Percentiles rank a stretch among this genome's conserved stretches.
phyloP scores from a whole-genome alignment of 192 early-diverging fungal species.

The Coemansia asiatica region DNA sequence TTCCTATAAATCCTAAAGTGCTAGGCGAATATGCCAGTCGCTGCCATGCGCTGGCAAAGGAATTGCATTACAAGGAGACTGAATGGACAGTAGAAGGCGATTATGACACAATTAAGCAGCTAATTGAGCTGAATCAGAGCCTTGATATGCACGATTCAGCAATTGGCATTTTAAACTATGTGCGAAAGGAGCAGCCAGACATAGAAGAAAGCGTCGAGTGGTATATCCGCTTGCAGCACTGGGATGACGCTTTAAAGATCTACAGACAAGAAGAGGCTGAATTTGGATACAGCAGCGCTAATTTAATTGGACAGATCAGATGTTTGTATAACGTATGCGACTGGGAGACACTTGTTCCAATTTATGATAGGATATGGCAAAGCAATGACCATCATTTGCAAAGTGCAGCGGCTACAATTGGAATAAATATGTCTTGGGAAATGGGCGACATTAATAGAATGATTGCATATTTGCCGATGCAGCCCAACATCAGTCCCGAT shows the following conservation, averaged over 20 bases:
- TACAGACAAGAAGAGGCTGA: slow-evolving; percentile 72
- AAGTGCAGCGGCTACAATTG: slow-evolving; percentile 77
- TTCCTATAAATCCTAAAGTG: slow-evolving; percentile 88
- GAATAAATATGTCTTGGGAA: slow-evolving; percentile 88
- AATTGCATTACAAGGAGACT: slow-evolving; percentile 91
- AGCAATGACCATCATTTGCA: slow-evolving; percentile 61
- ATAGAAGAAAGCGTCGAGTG: slow-evolving; percentile 84
- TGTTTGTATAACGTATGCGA: slow-evolving; percentile 90
- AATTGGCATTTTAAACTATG: slow-evolving; percentile 86
- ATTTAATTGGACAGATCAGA: slow-evolving; percentile 79
- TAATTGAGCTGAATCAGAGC: slow-evolving; percentile 90
- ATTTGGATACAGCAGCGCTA: slow-evolving; percentile 35
- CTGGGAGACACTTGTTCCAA: slow-evolving; percentile 76
- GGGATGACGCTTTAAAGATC: slow-evolving; percentile 86
- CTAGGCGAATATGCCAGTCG: slow-evolving; percentile 84
- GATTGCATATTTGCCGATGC: slow-evolving; percentile 83
- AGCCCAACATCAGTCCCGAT: slow-evolving; percentile 64
- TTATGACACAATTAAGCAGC: slow-evolving; percentile 77
- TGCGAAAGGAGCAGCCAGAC: slow-evolving; percentile 67
- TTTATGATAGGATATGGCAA: slow-evolving; percentile 75
- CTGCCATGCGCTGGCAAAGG: slow-evolving; percentile 95
- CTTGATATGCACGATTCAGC: slow-evolving; percentile 93
- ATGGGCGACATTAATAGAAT: slow-evolving; percentile 83
- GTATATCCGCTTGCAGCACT: slow-evolving; percentile 88
- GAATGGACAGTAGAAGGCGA: slow-evolving; percentile 80